Percentiles rank a stretch among this genome's conserved stretches.
These are phyloP conservation scores for Neurospora discreta DNA, from an alignment of 495 filamentous ascomycete species.

Conservation along the genomic window DNA sequence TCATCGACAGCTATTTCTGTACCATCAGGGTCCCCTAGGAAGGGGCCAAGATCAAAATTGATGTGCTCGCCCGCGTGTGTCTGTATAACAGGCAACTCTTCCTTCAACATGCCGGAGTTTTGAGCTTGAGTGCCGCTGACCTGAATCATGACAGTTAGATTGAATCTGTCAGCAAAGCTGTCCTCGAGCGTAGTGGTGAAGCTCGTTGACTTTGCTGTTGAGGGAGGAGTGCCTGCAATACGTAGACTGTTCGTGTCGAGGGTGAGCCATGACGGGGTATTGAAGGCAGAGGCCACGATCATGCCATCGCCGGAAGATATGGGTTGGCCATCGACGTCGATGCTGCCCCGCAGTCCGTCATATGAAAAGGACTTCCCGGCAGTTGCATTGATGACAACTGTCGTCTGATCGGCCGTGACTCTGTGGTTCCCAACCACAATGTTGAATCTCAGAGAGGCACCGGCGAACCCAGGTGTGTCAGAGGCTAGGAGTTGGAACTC, in stretches of 20 bases:
- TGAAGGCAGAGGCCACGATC: conserved; percentile 31
- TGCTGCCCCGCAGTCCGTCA: conserved; percentile 35
- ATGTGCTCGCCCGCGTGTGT: conserved; percentile 55
- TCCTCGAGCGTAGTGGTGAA: conserved; percentile 58
- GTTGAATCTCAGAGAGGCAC: conserved; percentile 51
- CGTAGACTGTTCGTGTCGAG: conserved; percentile 52
- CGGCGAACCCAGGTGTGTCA: conserved; percentile 68
- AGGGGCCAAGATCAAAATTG: conserved; percentile 47
- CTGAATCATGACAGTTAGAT: conserved; percentile 50
- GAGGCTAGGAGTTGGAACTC: conserved; percentile 66
- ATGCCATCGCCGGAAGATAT: conserved; percentile 33
- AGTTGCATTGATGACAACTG: conserved; percentile 49
- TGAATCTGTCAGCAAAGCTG: conserved; percentile 50
- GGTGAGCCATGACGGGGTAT: conserved; percentile 57
- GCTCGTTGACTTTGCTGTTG: conserved; percentile 43
- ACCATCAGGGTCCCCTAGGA: conserved; percentile 39
- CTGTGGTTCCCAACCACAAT: conserved; percentile 60
- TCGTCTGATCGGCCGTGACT: conserved; percentile 47
- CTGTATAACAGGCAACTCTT: conserved; percentile 31
- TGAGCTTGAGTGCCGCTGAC: conserved; percentile 13
- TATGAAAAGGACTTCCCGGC: conserved; percentile 44
- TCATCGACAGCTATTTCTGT: conserved; percentile 44
- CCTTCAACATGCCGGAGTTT: conserved; percentile 26
- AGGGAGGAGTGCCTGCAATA: conserved; percentile 54
- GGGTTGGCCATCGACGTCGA: conserved; percentile 53